Conservation (phyloP, 2,329 filamentous ascomycete species). For the Aureobasidium musti region DNA sequence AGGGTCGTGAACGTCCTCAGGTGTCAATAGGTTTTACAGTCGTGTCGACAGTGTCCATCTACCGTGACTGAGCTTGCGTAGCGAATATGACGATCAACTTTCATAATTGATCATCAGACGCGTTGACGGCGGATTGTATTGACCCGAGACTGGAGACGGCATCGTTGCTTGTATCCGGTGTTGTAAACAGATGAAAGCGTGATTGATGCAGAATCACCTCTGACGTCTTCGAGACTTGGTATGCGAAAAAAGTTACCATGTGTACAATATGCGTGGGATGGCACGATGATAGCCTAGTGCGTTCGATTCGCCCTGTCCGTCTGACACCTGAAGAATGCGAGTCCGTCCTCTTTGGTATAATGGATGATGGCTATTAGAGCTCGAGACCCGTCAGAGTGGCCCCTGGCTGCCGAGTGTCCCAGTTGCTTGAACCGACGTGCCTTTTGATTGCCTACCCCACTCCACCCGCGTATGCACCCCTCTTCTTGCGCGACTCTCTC, state of each 20-base stretch:
- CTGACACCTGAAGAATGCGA: conserved; percentile 9
- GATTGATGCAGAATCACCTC: background rate
- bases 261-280: background rate
- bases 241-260: background rate
- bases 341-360: conserved; percentile 1
- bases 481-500: conserved; percentile 20
- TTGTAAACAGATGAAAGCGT: background rate
- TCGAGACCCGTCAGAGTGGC: background rate
- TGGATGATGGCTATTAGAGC: background rate
- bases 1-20: too few species aligned
- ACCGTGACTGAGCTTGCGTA: too few species aligned
- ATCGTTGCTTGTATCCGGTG: background rate
- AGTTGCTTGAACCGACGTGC: conserved; percentile 12
- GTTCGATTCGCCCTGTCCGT: background rate
- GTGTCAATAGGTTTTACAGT: too few species aligned
- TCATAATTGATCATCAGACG: background rate
- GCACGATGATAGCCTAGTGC: background rate
- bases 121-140: background rate
- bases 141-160: too few species aligned
- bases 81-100: too few species aligned
- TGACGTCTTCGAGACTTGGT: background rate
- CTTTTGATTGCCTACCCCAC: conserved; percentile 22
- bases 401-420: conserved; percentile 2
- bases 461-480: conserved; percentile 15
- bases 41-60: too few species aligned